Conservation (phyloP, 768 basidiomycete species). For the Cyathus striatus region DNA sequence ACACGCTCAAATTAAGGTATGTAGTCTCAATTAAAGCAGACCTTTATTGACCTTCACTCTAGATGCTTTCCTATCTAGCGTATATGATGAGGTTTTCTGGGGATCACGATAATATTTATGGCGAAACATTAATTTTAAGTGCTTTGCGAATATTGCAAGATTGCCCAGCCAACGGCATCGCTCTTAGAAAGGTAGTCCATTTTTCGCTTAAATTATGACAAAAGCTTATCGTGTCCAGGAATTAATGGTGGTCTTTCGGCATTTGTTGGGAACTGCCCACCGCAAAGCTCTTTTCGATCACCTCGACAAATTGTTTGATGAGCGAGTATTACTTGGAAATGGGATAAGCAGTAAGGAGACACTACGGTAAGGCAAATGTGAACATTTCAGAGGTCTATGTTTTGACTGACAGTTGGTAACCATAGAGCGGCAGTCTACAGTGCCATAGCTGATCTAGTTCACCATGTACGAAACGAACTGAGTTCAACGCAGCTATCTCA, state of each 20-base stretch:
- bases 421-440: conserved; percentile 75
- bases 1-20: conserved; percentile 86
- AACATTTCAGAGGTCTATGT: too few relatives aligned
- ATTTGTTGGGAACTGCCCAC: conserved; percentile 77
- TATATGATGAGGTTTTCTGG: conserved; percentile 70
- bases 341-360: conserved; percentile 83
- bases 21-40: conserved; percentile 9
- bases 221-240: conserved; percentile 48
- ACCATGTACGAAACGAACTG: conserved; percentile 84
- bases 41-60: conserved; percentile 5
- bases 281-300: conserved; percentile 75
- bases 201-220: background rate
- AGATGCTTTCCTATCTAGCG: conserved; percentile 91
- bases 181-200: conserved; percentile 67
- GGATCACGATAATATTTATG: conserved; percentile 66
- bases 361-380: conserved; percentile 72
- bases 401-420: too few relatives aligned
- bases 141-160: conserved; percentile 89
- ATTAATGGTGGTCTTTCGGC: conserved; percentile 86
- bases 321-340: conserved; percentile 81
- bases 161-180: conserved; percentile 81
- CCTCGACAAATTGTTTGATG: conserved; percentile 87
- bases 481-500: conserved; percentile 68
- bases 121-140: conserved; percentile 74
- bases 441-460: conserved; percentile 88